Base-by-base conservation (phyloP, 2,329 filamentous ascomycete genomes). In the Chrysoporthe austroafricana region DNA sequence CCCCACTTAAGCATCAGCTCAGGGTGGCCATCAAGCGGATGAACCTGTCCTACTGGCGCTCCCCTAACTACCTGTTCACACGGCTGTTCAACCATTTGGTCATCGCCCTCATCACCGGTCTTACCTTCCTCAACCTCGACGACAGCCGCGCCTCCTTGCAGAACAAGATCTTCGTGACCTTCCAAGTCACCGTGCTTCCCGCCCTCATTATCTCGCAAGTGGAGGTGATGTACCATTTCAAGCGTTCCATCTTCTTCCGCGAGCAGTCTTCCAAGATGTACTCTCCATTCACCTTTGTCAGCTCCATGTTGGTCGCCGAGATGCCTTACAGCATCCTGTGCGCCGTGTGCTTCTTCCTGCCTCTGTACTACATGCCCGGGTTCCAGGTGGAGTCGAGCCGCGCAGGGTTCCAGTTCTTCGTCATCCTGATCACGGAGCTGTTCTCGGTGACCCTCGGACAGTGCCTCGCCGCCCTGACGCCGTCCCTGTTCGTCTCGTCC, bases 231-330 rank as follows among this genome's bases (percentile, higher is more conserved):
- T 97, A 92, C 77, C 90, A 94, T 75, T 83, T 94, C 74, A 90
- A 91, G 70, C 88, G 93, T 56, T 85, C 92, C 75, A 90, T 96
- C 71, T 94, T 92, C 81, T 96, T 94, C 84, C 91, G 94, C 67
- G 94, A 97, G 79, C 87, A 91, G 21, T 91, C 91, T 18, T 90
- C 90, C 66, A 97, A 96, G 81, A 94, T 94, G 78, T 97, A 97
- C 84, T 90, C 87, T 69, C 87, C 91, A 59, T 88, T 92, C 69
- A 91, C 91, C 1, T 97, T 97, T 73, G 90, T 90, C 0, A 79
- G 90, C 0, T 89, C 90, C 44, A 91, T 96, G 82, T 85, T 95
- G n/a, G 75, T 94, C 6, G 92, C 92, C 39, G 94, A 97, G 78
- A 85, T 96, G 76, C 94, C 94, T 0, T 97, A 96, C 83, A 91